Base-by-base conservation (phyloP, 2,329 filamentous ascomycete species). In the Sporothrix curviconia region DNA sequence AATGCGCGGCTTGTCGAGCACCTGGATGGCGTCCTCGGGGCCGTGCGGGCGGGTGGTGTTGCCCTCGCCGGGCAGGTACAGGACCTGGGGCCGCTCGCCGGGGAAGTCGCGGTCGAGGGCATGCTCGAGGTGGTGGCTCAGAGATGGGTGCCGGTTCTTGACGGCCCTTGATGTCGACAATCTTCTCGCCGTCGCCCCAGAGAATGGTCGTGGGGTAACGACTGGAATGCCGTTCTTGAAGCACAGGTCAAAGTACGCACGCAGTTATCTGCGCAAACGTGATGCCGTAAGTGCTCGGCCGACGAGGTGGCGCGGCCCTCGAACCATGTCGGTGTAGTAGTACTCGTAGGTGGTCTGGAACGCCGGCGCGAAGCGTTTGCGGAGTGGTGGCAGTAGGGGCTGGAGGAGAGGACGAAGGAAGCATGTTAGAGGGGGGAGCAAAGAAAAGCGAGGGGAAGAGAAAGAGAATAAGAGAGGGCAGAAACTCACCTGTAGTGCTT, bases 301-400 rank as follows among this genome's bases (percentile, higher is more conserved):
- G 96, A 96, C 28, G 74, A 72, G 40, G 78, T 74, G 73, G 82
- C 62, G 69, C 77, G 65, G 74, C 80, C 64, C 71, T 76, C 65
- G 74, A 76, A 65, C 66, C 90, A 86, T 37, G n/a, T 90, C 94
- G 37, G 92, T 96, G 75, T 90, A 77, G 76, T 96, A 99, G 72
- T 86, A 96, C 74, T 99, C 94, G 78, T 97, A 96, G 14, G 92
- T 72, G 5, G 92, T 96, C 73, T 97, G 91, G 78, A 84, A 96
- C 52, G 83, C 86, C 7, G 94, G 94, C 54, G 89, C 90, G 67
- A 90, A 89, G 51, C 80, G 77, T 69, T 80, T 80, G 75, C 92
- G n/a, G n/a, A 96, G 71, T 96, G 90, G 47, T 79, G 79, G 71
- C 81, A 84, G 63, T 76, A 82, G 11, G 81, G 81, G 65, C 81